These are phyloP conservation scores for Vitrella brassicaformis DNA, from an alignment of 73 alveolate species.

Conservation along the genomic window DNA sequence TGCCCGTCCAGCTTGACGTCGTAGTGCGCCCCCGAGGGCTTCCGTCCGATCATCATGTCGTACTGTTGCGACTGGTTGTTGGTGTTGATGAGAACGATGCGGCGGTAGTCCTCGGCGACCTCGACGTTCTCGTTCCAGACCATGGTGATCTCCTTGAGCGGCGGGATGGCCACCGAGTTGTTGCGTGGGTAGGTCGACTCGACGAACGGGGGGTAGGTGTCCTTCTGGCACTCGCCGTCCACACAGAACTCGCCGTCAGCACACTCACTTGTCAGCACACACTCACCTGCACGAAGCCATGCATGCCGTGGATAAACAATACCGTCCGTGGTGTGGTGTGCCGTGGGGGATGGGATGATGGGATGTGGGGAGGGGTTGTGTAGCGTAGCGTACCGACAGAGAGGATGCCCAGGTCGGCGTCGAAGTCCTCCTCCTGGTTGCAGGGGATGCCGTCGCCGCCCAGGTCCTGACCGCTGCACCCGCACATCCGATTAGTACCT, in stretches of 20 bases:
- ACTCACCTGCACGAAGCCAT: too few species aligned
- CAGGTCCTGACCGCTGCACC: not conserved
- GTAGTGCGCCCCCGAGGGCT: too few species aligned
- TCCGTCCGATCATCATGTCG: too few species aligned
- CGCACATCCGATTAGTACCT: not conserved
- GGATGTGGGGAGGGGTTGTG: too few species aligned
- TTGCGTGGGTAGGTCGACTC: not conserved
- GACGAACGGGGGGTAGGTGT: not conserved
- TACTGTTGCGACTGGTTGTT: too few species aligned
- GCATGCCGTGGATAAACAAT: too few species aligned
- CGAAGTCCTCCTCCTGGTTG: not conserved
- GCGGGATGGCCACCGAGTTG: not conserved
- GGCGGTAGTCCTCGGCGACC: not conserved
- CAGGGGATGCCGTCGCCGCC: not conserved
- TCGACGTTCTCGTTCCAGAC: not conserved
- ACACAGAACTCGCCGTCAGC: not conserved
- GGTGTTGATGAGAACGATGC: too few species aligned
- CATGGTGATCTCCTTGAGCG: not conserved
- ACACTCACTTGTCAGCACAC: not conserved
- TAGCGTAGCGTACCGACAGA: too few species aligned
- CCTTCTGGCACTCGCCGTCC: not conserved
- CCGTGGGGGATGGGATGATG: too few species aligned
- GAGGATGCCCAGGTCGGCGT: not conserved
- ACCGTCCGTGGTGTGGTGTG: too few species aligned
- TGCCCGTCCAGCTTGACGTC: too few species aligned